Evolutionary conservation across 495 filamentous ascomycete species (phyloP), one percentile per base, ranked within the genome.

Genomic region (Podospora conica): DNA sequence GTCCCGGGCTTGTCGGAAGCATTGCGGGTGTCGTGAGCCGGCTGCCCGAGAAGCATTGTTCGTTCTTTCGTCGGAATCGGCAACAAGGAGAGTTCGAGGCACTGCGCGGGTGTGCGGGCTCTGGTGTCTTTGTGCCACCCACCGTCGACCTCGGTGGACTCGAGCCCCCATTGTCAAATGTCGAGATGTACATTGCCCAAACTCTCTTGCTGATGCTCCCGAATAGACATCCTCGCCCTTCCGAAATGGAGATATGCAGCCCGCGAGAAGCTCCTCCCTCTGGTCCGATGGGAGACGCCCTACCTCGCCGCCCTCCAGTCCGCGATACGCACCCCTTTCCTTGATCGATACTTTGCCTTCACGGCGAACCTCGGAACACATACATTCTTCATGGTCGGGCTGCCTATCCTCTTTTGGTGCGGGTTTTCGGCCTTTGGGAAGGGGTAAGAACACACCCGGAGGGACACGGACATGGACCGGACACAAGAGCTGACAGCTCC

Each of bases 281-380:
- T 97, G 55, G 85, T 98, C 27, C 88, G 95, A 75, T 94, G 88
- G 89, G 95, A 98, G 79, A 98, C 95, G 1, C 94, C 93, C 2
- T 94, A 96, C 76, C 86, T 98, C 2, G 95, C 95, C 24, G 86
- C 82, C 77, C 76, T 93, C 69, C 95, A 98, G 83, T 84, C 87
- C 69, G 86, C 83, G 73, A 77, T 90, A 68, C 87, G 91, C 71
- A 89, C 90, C 12, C 91, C 92, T 2, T 80, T 89, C 4, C 86
- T 97, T 64, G 95, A 98, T 77, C 90, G 91, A 25, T 98, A 96
- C 78, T 98, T 98, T 73, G 93, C 94, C 15, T 89, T 95, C 68
- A 96, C 94, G 1, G 95, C 95, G 68, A 98, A 97, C 77, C 88
- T 98, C 53, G 95, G 95, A 29, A 98, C 95, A 5, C 95, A 98